Evolutionary conservation across 371 early-diverging fungal species (phyloP), one percentile per base, ranked within the genome.

Genomic region (Apophysomyces trapeziformis): DNA sequence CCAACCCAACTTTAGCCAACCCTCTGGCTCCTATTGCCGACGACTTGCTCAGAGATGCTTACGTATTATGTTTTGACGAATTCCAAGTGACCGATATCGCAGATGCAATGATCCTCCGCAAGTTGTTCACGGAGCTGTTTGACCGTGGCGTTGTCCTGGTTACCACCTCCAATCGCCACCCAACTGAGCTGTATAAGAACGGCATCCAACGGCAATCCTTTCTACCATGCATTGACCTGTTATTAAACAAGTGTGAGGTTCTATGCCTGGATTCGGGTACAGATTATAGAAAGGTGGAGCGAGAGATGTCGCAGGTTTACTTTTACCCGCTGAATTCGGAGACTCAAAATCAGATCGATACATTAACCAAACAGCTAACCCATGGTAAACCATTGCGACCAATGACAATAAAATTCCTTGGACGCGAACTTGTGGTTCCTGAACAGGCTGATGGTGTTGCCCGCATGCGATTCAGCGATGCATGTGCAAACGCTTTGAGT

Each of bases 51-150:
- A 77, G 78, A 57, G 90, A 92, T 16, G 90, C 94, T 5, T 89
- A 90, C 66, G 87, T 98, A 0, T 74, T 97, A 9, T 98, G 97
- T 70, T 93, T 98, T 82, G 99, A 98, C 69, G 99, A 98, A 72
- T 92, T 98, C 66, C 99, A 98, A 73, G 95, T 98, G 5, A 96
- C 96, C 0, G 96, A 98, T 72, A 96, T 98, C 67, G 95, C 94
- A 1, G 97, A 97, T 72, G 99, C 99, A 60, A 97, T 97, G 97
- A 87, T 98, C 54, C 69, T 97, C 46, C 85, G 96, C 13, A 88
- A 92, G 12, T 78, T 98, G 18, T 88, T 96, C 69, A 82, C 86
- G 3, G 93, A 92, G 63, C 76, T 97, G 36, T 92, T 95, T 61
- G 70, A 81, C 13, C 84, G 91, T n/a, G 96, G 96, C n/a, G 92